phyloP scores from a whole-genome alignment of 345 rosid species.

The Stellera chamaejasme region DNA sequence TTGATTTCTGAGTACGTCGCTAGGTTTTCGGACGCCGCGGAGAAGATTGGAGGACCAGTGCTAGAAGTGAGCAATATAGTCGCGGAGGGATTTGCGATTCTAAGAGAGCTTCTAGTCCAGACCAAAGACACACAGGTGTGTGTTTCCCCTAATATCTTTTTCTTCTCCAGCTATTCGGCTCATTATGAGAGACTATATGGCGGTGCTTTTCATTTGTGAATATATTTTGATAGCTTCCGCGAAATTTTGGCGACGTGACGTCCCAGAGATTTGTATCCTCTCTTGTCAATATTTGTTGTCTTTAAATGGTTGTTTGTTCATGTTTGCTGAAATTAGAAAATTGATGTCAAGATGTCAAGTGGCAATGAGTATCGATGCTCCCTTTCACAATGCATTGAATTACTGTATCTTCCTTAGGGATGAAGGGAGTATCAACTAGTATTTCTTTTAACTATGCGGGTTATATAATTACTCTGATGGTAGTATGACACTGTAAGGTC shows the following conservation, averaged over 20 bases:
- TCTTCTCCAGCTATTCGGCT: background rate
- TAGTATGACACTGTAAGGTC: too few species aligned
- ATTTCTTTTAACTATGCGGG: too few species aligned
- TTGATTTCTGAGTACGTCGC: slow-evolving; percentile 40
- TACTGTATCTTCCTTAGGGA: background rate
- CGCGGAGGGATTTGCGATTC: slow-evolving; percentile 45
- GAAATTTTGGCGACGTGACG: too few species aligned
- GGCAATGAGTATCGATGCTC: too few species aligned
- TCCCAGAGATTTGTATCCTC: too few species aligned
- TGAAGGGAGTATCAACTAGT: too few species aligned
- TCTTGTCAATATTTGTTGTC: too few species aligned
- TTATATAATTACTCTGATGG: too few species aligned
- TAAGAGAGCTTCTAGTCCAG: slow-evolving; percentile 53
- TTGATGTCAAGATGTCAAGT: too few species aligned
- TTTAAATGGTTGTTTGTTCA: too few species aligned
- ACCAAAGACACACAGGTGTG: slow-evolving; percentile 65
- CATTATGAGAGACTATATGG: background rate
- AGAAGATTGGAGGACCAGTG: slow-evolving; percentile 78
- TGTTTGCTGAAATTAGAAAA: too few species aligned
- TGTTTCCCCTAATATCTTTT: background rate
- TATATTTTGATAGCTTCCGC: too few species aligned
- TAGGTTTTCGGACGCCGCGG: slow-evolving; percentile 52
- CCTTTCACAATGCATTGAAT: background rate
- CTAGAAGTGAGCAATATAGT: slow-evolving; percentile 56
- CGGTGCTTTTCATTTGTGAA: background rate